A percentile compares a stretch with the other conserved stretches of the same genome.
Evolutionary conservation across 305 asterid genomes (phyloP).

Genomic region (Withania somnifera): DNA sequence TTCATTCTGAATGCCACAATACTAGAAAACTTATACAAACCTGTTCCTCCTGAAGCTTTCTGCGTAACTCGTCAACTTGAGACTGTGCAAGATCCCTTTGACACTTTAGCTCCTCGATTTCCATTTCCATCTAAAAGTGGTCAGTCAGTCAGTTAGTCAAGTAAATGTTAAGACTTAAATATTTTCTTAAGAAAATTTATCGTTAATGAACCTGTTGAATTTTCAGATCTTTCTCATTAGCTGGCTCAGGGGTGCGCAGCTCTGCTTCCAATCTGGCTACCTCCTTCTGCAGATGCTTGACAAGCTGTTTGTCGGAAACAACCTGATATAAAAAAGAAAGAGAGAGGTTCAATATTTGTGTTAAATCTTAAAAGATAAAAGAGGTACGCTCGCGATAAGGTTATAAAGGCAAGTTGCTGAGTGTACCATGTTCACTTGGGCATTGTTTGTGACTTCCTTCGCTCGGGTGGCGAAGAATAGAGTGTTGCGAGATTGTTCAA

Average conservation of each 20-base stretch:
- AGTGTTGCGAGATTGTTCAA: slow-evolving; percentile 89
- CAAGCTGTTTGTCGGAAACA: slow-evolving; percentile 85
- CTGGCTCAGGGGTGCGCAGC: slow-evolving; percentile 70
- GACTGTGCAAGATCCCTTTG: slow-evolving; percentile 90
- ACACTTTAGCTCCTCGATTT: slow-evolving; percentile 85
- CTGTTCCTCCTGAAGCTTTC: slow-evolving; percentile 69
- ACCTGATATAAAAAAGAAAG: slow-evolving; percentile 40
- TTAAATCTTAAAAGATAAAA: background rate
- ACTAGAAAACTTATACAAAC: slow-evolving; percentile 22
- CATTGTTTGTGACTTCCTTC: slow-evolving; percentile 92
- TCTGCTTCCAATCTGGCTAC: slow-evolving; percentile 93
- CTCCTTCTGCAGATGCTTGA: slow-evolving; percentile 91
- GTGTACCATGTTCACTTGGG: slow-evolving; percentile 88
- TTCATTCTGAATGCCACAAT: background rate
- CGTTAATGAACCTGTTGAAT: slow-evolving; percentile 60
- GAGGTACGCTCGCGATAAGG: background rate
- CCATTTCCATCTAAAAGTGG: slow-evolving; percentile 72
- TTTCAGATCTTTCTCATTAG: slow-evolving; percentile 63
- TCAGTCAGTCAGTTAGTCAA: slow-evolving; percentile 5
- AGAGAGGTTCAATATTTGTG: background rate
- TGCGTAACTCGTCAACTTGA: slow-evolving; percentile 71
- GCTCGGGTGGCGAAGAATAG: slow-evolving; percentile 92
- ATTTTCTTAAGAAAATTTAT: background rate
- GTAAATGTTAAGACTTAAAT: background rate
- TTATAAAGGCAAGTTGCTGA: background rate